Evolutionary conservation across 176 grass and related monocot species (phyloP).

Genomic region (Carex scoparia): DNA sequence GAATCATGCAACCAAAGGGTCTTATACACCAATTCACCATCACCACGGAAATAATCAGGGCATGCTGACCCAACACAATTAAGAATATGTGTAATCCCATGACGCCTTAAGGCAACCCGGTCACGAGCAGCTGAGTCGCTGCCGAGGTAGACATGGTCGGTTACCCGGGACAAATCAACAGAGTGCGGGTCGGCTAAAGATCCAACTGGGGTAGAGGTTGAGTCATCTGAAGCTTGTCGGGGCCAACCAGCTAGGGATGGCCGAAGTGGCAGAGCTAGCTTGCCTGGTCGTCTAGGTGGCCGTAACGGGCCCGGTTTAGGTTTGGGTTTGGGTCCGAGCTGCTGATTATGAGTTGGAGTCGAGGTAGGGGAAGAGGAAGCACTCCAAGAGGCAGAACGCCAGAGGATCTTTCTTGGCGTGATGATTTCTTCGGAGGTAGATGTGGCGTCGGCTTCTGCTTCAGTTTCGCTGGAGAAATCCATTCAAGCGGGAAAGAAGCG

Average conservation of each 20-base stretch:
- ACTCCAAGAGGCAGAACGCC: constrained; percentile 47
- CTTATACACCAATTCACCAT: constrained; percentile 29
- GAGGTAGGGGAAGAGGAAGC: constrained; percentile 26
- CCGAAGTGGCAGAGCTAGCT: constrained; percentile 29
- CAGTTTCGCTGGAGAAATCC: neutral
- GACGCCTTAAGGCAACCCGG: constrained; percentile 34
- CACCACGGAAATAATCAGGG: constrained; percentile 39
- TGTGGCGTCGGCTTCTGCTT: constrained; percentile 7
- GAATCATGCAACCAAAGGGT: constrained; percentile 54
- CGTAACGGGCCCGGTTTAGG: neutral
- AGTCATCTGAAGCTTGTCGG: constrained; percentile 35
- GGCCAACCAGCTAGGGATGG: constrained; percentile 33
- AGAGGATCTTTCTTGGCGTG: constrained; percentile 31
- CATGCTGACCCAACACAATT: constrained; percentile 46
- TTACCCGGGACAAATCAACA: constrained; percentile 33
- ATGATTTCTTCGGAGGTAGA: constrained; percentile 8
- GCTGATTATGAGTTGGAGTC: neutral
- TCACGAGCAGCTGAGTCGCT: constrained; percentile 42
- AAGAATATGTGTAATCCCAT: constrained; percentile 47
- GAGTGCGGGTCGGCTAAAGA: constrained; percentile 3
- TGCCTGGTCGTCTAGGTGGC: constrained; percentile 23
- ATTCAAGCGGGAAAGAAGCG: neutral
- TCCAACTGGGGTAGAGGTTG: neutral
- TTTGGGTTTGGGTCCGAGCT: neutral
- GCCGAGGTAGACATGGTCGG: constrained; percentile 43